Evolutionary conservation across 2,329 filamentous ascomycete genomes (phyloP).

Genomic region (Xylaria sp.): DNA sequence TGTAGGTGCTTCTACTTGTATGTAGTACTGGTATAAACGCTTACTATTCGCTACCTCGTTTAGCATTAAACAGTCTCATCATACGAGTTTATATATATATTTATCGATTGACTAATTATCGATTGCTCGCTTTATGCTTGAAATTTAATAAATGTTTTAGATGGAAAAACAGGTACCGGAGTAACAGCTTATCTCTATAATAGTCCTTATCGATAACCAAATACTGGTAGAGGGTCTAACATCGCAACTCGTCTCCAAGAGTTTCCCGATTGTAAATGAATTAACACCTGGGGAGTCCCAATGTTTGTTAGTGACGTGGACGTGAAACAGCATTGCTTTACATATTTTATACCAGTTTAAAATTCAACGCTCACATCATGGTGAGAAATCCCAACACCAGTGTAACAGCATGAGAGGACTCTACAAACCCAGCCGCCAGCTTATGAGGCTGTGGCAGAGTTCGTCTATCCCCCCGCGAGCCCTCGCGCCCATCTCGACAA

Average conservation of each 20-base stretch:
- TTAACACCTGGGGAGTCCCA: background rate
- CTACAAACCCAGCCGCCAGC: constrained; percentile 13
- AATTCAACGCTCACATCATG: background rate
- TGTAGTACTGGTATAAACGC: too few relatives aligned
- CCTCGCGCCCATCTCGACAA: constrained; percentile 1
- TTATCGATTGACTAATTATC: too few relatives aligned
- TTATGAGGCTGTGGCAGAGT: constrained; percentile 15
- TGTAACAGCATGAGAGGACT: constrained; percentile 30
- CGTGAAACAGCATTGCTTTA: background rate
- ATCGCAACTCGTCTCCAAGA: constrained; percentile 6
- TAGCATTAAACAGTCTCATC: too few relatives aligned
- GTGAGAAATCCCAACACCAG: constrained; percentile 9
- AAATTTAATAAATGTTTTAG: too few relatives aligned
- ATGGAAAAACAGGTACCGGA: too few relatives aligned
- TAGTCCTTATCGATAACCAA: background rate
- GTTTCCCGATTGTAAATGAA: background rate
- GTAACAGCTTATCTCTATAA: too few relatives aligned
- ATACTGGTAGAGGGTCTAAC: background rate
- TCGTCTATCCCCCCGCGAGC: background rate
- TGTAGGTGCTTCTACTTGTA: too few relatives aligned
- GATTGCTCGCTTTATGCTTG: too few relatives aligned
- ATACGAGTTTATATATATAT: too few relatives aligned
- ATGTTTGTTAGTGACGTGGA: background rate
- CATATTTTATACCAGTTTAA: background rate
- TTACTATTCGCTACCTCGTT: too few relatives aligned